Conservation (phyloP, 768 basidiomycete species). For the Candolleomyces efflorescens region DNA sequence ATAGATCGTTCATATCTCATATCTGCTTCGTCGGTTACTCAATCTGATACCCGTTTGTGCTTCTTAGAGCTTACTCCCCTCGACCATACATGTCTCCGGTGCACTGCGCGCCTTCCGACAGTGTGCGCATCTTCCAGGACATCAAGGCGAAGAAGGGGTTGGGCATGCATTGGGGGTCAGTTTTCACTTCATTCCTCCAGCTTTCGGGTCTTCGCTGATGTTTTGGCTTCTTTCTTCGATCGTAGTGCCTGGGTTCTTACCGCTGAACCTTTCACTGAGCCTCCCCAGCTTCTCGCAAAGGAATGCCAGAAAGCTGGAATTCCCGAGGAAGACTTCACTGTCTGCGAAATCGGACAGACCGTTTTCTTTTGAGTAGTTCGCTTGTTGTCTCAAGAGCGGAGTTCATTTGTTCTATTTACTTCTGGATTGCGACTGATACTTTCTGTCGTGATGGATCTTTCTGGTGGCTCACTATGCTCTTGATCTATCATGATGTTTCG, state of each 20-base stretch:
- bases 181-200: background rate
- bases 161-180: conserved; percentile 67
- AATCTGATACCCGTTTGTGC: too few relatives aligned
- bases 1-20: conserved; percentile 1
- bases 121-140: conserved; percentile 64
- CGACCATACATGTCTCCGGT: conserved; percentile 49
- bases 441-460: too few relatives aligned
- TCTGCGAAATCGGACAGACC: conserved; percentile 63
- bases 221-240: background rate
- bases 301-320: conserved; percentile 51
- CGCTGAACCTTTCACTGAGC: conserved; percentile 51
- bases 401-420: too few relatives aligned
- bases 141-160: conserved; percentile 54
- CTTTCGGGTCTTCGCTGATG: background rate
- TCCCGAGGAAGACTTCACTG: conserved; percentile 45
- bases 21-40: background rate
- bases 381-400: too few relatives aligned
- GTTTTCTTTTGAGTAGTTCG: conserved; percentile 21
- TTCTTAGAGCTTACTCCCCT: conserved; percentile 52
- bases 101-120: conserved; percentile 64
- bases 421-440: too few relatives aligned
- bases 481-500: too few relatives aligned
- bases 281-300: conserved; percentile 47
- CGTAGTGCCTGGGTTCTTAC: conserved; percentile 46
- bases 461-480: too few relatives aligned